Base-by-base conservation (phyloP, 2,329 filamentous ascomycete genomes). In the Didymellaceae sp. region DNA sequence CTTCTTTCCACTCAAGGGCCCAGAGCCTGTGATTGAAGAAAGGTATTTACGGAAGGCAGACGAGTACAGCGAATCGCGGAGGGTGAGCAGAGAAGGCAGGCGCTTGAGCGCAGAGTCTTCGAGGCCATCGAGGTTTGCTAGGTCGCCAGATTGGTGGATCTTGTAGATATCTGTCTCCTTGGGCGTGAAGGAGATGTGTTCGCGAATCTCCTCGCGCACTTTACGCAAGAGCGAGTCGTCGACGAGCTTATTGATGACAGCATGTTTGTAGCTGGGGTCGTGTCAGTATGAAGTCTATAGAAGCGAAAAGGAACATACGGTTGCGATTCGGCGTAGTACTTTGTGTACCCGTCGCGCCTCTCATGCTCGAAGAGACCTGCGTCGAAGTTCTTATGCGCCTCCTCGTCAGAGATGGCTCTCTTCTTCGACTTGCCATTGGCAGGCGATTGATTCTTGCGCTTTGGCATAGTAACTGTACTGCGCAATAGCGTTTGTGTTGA, bases 91-190 rank as follows among this genome's bases (percentile, higher is more conserved):
- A 10, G 90, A 96, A 0, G 94, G 94, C 11, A 99, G 80, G 70
- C 91, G 91, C 55, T 88, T 83, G 45, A 97, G 82, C 6, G 92
- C 91, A 6, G 87, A 86, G 70, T 95, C 87, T 55, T 96, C 90
- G 33, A 99, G 84, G 18, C 94, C 94, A 74, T 97, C 93, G 51
- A 99, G 85, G 75, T 99, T 99, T 37, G 94, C 94, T 25, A 99
- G 83, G 73, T 99, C 94, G 59, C 94, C 94, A 4, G 93, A 97
- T 79, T 99, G 94, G 81, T 97, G 92, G 70, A 99, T 97, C 77
- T 95, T 96, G 83, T 99, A 99, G 65, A 99, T 99, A 74, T 99
- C 94, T 38, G 94, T 99, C 76, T 99, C 94, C 75, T 99, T 99
- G 64, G 92, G 92, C 10, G 94, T 97, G 78, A 99, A 99, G 61